Base-by-base conservation (phyloP, 139 green algal species). In the Astrephomene gubernaculifera region DNA sequence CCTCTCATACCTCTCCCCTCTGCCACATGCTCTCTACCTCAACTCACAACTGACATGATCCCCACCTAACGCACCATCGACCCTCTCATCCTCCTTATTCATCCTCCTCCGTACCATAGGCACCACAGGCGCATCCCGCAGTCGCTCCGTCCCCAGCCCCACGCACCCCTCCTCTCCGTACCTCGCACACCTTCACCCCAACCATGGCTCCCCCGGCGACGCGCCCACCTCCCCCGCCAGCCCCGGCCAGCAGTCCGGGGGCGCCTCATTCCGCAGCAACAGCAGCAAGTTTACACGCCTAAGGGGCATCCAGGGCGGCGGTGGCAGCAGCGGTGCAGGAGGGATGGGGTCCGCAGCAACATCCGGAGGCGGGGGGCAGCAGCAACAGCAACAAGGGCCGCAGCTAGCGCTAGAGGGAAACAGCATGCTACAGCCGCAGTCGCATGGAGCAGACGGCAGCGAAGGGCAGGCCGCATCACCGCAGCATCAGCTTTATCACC, bases 211-310 rank as follows among this genome's bases (percentile, higher is more conserved):
- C 38, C 21, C 25, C 43, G 25, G 33, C 39, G 38, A 71, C 27
- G 3, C 10, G 7, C 38, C 57, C 19, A 31, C 38, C 29, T 45
- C 57, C 17, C 57, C 75, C 75, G 38, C 19, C 54, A 70, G 53
- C 33, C 73, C 73, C 22, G 49, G 38, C 38, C 57, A 65, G 57
- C 57, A 25, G 39, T 41, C 25, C 39, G 43, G 10, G 33, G 29
- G 29, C 21, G 57, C 57, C 57, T 6, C 17, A 6, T 36, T 3
- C 31, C 24, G 38, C 7, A 22, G 24, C 25, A 60, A 43, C 57
- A 38, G 53, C 38, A 82, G 41, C 75, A 82, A 82, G 38, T 82
- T 70, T 29, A 71, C 57, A 9, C 75, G 75, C 25, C 35, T 82
- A 17, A 24, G 60, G 27, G 75, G 75, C 38, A 39, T 82, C 31